Percentiles rank a stretch among this genome's conserved stretches.
These are phyloP conservation scores for Syzygium syzygioides DNA, from an alignment of 441 rosid species.

Conservation along the genomic window DNA sequence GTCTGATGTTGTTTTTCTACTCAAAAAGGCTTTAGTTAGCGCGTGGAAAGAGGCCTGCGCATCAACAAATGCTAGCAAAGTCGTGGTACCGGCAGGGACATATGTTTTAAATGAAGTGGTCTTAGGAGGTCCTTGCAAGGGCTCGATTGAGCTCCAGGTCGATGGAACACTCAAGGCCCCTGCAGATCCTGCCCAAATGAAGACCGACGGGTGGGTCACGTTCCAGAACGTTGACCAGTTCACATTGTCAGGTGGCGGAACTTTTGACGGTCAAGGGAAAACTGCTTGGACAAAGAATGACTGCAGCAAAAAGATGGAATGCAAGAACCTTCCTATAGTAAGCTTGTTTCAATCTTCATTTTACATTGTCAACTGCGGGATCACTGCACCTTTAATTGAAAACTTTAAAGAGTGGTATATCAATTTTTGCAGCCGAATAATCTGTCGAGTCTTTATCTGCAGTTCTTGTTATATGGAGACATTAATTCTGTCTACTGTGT, in stretches of 20 bases:
- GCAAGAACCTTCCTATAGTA: neutral
- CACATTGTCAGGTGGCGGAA: conserved; percentile 4
- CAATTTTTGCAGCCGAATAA: conserved; percentile 17
- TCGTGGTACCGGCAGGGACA: neutral
- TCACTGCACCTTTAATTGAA: neutral
- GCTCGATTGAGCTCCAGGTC: neutral
- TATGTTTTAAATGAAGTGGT: neutral
- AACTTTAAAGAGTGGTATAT: conserved; percentile 2
- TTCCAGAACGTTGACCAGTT: neutral
- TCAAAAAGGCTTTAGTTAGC: neutral
- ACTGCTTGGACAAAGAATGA: neutral
- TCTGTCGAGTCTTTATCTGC: conserved; percentile 11
- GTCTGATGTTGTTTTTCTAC: neutral
- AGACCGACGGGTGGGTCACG: neutral
- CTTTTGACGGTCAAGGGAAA: conserved; percentile 6
- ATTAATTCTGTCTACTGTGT: neutral
- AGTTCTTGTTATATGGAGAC: neutral
- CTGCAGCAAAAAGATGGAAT: neutral
- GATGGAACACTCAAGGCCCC: conserved; percentile 6
- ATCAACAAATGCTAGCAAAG: neutral
- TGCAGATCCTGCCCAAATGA: neutral
- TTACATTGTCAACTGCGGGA: neutral
- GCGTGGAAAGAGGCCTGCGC: conserved; percentile 10
- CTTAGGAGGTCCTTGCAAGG: conserved; percentile 6
- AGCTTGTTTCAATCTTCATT: neutral